Conservation (phyloP, 169 alveolate species). For the Eimeria acervulina region DNA sequence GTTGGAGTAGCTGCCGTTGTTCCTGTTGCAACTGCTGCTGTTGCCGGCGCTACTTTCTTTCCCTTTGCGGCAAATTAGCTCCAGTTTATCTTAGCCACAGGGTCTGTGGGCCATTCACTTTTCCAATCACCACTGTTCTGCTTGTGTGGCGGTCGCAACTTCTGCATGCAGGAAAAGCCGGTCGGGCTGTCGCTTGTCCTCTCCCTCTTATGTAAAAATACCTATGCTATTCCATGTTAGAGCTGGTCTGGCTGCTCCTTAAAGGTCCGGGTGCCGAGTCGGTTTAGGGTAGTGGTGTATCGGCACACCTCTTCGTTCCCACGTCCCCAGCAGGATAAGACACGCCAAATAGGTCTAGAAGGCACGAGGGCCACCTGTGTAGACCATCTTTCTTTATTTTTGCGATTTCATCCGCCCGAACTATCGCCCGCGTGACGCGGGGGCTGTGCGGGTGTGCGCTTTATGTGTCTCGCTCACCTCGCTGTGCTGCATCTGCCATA, state of each 20-base stretch:
- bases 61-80: background rate
- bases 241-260: background rate
- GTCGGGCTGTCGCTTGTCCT: background rate
- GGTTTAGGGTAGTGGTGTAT: background rate
- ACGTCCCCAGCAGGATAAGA: background rate
- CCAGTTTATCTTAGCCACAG: background rate
- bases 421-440: background rate
- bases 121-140: background rate
- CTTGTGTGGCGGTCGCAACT: slow-evolving; percentile 34
- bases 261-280: background rate
- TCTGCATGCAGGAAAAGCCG: slow-evolving; percentile 41
- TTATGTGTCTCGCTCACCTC: slow-evolving; percentile 10
- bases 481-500: background rate
- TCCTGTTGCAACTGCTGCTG: slow-evolving; percentile 34
- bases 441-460: slow-evolving; percentile 42
- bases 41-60: slow-evolving; percentile 10
- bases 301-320: background rate
- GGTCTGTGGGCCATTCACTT: background rate
- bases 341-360: background rate
- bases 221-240: background rate
- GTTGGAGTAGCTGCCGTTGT: slow-evolving; percentile 23
- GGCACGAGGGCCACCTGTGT: background rate
- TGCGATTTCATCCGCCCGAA: background rate
- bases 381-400: background rate
- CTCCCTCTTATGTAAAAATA: slow-evolving; percentile 6